A percentile compares a stretch with the other conserved stretches of the same genome.
phyloP scores from a whole-genome alignment of 305 asterid species.

The Fraxinus velutina region DNA sequence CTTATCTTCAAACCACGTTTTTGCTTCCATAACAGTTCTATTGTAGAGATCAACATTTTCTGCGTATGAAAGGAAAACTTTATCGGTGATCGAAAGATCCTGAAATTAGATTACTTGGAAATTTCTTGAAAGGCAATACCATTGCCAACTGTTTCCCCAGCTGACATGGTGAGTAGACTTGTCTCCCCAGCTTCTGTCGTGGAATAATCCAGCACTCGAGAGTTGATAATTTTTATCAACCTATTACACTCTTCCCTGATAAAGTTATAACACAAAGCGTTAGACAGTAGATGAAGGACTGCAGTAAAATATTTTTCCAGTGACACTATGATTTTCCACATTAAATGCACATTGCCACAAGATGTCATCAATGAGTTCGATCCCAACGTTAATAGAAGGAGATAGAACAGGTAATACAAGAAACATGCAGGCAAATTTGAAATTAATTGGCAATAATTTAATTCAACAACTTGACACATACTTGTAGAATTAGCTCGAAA shows the following conservation, averaged over 20 bases:
- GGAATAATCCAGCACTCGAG: constrained; percentile 55
- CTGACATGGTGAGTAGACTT: constrained; percentile 23
- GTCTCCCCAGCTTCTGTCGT: constrained; percentile 34
- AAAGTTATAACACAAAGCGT: constrained; percentile 18
- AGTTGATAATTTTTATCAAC: constrained; percentile 48
- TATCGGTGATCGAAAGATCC: constrained; percentile 9
- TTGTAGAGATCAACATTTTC: constrained; percentile 41
- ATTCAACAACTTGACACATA: background rate
- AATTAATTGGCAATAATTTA: background rate
- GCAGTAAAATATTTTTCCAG: constrained; percentile 10
- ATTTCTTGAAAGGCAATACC: constrained; percentile 41
- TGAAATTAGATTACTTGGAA: background rate
- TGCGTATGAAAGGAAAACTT: constrained; percentile 28
- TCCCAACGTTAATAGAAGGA: background rate
- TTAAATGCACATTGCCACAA: background rate
- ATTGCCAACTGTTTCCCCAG: constrained; percentile 25
- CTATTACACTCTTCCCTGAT: constrained; percentile 70
- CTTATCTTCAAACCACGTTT: constrained; percentile 62
- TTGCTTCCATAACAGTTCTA: constrained; percentile 64
- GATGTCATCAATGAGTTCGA: background rate
- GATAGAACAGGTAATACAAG: background rate
- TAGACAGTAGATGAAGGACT: constrained; percentile 12
- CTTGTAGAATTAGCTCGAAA: background rate
- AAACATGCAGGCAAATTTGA: background rate
- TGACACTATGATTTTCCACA: background rate